Evolutionary conservation across 768 basidiomycete genomes (phyloP).

Genomic region (Cyathus striatus): DNA sequence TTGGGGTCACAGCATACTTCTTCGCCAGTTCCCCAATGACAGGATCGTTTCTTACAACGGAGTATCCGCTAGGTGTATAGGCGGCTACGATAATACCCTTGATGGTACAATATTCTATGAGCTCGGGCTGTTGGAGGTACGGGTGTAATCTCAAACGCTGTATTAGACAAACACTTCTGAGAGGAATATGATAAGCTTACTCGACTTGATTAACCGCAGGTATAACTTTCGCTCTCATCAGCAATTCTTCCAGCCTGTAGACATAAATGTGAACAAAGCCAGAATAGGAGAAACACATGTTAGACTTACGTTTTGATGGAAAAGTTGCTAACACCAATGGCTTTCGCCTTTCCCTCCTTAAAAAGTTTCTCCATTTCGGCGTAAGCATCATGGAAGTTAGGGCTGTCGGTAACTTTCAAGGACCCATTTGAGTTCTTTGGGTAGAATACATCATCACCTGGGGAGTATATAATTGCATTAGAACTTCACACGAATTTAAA

Average conservation of each 20-base stretch:
- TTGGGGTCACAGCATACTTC: constrained; percentile 32
- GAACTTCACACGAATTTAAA: neutral
- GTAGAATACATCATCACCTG: neutral
- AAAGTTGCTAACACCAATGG: constrained; percentile 50
- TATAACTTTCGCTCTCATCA: constrained; percentile 24
- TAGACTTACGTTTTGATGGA: constrained; percentile 38
- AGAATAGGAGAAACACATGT: neutral
- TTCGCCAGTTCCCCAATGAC: constrained; percentile 30
- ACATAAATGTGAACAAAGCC: neutral
- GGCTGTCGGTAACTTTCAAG: constrained; percentile 14
- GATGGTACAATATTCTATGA: constrained; percentile 33
- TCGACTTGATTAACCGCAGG: constrained; percentile 38
- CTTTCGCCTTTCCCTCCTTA: constrained; percentile 30
- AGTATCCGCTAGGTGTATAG: constrained; percentile 35
- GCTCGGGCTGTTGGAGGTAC: constrained; percentile 34
- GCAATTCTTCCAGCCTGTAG: constrained; percentile 21
- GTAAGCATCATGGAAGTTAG: constrained; percentile 31
- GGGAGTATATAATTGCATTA: neutral
- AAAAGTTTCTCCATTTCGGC: constrained; percentile 36
- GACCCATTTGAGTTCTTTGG: neutral
- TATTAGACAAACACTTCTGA: neutral
- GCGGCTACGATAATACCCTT: constrained; percentile 40
- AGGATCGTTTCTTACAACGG: constrained; percentile 33
- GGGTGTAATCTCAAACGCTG: constrained; percentile 30
- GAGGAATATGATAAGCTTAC: constrained; percentile 9